Base-by-base conservation (phyloP, 352 stramenopile genomes). In the Saprolegnia parasitica region DNA sequence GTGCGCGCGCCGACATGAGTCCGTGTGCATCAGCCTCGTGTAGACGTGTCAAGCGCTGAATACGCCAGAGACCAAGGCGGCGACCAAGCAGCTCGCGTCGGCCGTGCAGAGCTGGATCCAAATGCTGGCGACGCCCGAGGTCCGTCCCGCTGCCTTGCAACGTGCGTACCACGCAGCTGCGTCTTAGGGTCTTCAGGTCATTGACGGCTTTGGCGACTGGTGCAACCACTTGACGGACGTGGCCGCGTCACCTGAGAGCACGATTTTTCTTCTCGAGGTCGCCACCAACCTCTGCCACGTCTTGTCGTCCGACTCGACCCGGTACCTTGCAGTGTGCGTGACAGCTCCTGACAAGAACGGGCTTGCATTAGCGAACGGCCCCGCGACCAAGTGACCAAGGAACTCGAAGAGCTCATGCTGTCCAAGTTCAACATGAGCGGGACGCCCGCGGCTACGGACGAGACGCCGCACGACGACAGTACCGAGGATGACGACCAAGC, bases 261-360 rank as follows among this genome's bases (percentile, higher is more conserved):
- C 85, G n/a, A 84, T 93, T 37, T 86, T 93, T 46, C 68, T 93
- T 46, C 78, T 83, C 0, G 85, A 93, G 55, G 60, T 91, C 21
- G 85, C 83, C 4, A 91, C 83, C 15, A 90, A 93, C 65, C 65
- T 93, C 9, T 77, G 83, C 70, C 85, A 93, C 67, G 76, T 61
- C 13, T 62, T 70, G 52, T 42, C 52, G 8, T 37, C 26, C 16
- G 46, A 60, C 15, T 39, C 49, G 11, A 55, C 46, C 35, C 15
- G 16, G 24, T 57, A 70, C 11, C 13, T 9, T 18, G 0, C 8
- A 2, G 39, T 58, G 21, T 57, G 20, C 58, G 11, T 52, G 9
- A 35, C 58, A 20, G 18, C 50, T 9, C 16, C 1, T 66, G 21
- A 5, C 20, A 1, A 16, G n/a, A 11, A 21, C 40, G 23, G 21